Conservation (phyloP, 2,329 filamentous ascomycete species). For the Pseudomassariella vexata region DNA sequence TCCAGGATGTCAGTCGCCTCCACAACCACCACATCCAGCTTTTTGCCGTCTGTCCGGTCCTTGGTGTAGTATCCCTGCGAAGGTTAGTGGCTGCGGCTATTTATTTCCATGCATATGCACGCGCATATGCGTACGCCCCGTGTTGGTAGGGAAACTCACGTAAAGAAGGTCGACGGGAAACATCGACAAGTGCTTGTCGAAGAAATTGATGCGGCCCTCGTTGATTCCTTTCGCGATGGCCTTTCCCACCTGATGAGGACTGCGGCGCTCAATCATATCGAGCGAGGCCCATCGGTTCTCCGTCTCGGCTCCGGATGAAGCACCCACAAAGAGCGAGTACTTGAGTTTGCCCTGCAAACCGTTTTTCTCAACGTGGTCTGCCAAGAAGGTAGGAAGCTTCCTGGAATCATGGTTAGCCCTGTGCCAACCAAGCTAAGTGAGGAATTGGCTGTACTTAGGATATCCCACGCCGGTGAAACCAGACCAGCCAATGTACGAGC, state of each 20-base stretch:
- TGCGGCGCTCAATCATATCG: slow-evolving; percentile 84
- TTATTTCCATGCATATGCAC: no score
- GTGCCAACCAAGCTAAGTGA: no score
- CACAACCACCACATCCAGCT: slow-evolving; percentile 76
- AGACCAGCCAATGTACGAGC: slow-evolving; percentile 84
- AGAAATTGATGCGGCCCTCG: slow-evolving; percentile 81
- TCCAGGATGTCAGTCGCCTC: slow-evolving; percentile 84
- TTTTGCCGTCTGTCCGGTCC: slow-evolving; percentile 66
- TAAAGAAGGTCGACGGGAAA: slow-evolving; percentile 84
- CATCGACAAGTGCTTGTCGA: slow-evolving; percentile 92
- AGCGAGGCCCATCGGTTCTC: slow-evolving; percentile 86
- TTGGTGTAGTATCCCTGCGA: slow-evolving; percentile 73
- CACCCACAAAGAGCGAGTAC: slow-evolving; percentile 83
- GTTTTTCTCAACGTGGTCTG: slow-evolving; percentile 86
- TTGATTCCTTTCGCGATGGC: slow-evolving; percentile 88
- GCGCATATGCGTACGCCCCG: no score
- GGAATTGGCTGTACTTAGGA: slow-evolving; percentile 59
- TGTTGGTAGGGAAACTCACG: slow-evolving; percentile 44
- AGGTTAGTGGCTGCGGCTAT: no score
- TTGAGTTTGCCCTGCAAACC: slow-evolving; percentile 75
- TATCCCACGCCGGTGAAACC: slow-evolving; percentile 89
- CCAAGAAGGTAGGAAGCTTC: slow-evolving; percentile 77
- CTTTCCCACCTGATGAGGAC: slow-evolving; percentile 86
- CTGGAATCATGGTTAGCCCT: slow-evolving; percentile 37
- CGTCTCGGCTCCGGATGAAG: slow-evolving; percentile 83